Base-by-base conservation (phyloP, 1,284 basidiomycete genomes). In the Xanthoconium separans region DNA sequence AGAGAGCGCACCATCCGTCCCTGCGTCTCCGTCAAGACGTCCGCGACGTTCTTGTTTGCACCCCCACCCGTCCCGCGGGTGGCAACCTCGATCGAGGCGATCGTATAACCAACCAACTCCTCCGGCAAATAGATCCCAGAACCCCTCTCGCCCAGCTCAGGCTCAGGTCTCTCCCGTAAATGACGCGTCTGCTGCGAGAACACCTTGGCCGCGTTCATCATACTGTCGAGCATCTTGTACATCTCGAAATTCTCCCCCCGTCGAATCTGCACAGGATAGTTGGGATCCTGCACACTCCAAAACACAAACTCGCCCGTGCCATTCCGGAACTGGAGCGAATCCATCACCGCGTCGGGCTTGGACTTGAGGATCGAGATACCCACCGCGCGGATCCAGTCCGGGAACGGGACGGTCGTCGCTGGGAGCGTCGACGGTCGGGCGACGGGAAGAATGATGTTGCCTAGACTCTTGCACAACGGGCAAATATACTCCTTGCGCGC, bases 381-480 rank as follows among this genome's bases (percentile, higher is more conserved):
- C 12, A 87, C 86, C 2, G 84, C 83, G 3, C 89, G 82, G 41
- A 90, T 88, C 91, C 90, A 92, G 61, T 93, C 90, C 0, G 87
- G 75, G 69, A 91, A 91, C 0, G 85, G 77, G 1, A 81, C 71
- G 4, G 69, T 72, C 56, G 81, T 87, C n/a, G 83, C 75, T 15
- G 77, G 62, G 12, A 74, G 74, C 24, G 69, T 70, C 16, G 75
- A 70, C 0, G 78, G 76, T 29, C 72, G 76, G 22, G 84, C 78
- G 6, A 95, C 85, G 0, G 97, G 96, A 4, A 99, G 78, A 39
- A 99, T 87, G 33, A 94, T 84, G 71, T 99, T 99, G 11, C 96
- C 95, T 1, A 99, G 78, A 61, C 91, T 94, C 75, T 99, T 99
- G 79, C 97, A 99, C n/a, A 99, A 74, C 0, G 97, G 97, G 65